Evolutionary conservation across 1,284 basidiomycete species (phyloP), one percentile per base, ranked within the genome.

Genomic region (Gomphus bonarii): DNA sequence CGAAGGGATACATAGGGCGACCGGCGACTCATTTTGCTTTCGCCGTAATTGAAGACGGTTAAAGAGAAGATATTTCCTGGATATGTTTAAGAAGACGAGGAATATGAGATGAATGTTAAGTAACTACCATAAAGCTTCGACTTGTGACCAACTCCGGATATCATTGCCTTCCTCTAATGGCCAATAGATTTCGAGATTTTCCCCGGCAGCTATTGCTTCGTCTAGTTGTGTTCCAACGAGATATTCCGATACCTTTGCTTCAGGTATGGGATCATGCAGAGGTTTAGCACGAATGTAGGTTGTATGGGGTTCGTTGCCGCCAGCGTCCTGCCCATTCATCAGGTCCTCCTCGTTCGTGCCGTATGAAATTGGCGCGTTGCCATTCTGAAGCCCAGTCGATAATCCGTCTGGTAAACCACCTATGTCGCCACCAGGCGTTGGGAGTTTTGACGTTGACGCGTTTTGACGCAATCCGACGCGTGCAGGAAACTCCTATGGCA

Each of bases 21-120:
- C 80, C 12, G 91, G 89, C 10, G 88, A 93, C 66, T 93, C 88
- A 69, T 97, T 97, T 63, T 89, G 87, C 5, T 82, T 81, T 54
- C 91, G 85, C 55, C 87, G 84, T 56, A 94, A 79, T 63, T 82
- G 80, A 16, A 97, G 77, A 50, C 79, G 77, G 58, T 76, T 79
- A 72, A 93, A 92, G 42, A 97, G 78, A 47, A 94, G 72, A 65
- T 97, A 78, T 71, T 90, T 87, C 84, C 94, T 95, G 72, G n/a
- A 46, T 16, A 48, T 18, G 54, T 56, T 46, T 63, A 35, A 57
- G 50, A 55, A 33, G 49, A 50, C 28, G 28, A 50, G 50, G 61
- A 7, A 44, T 14, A 57, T 44, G 18, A 22, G 25, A 54, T 25
- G 59, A 62, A 18, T 14, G 54, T 22, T 11, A 54, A 51, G 57